Evolutionary conservation across 2,329 filamentous ascomycete species (phyloP), one percentile per base, ranked within the genome.

Genomic region (Lomentospora prolificans): DNA sequence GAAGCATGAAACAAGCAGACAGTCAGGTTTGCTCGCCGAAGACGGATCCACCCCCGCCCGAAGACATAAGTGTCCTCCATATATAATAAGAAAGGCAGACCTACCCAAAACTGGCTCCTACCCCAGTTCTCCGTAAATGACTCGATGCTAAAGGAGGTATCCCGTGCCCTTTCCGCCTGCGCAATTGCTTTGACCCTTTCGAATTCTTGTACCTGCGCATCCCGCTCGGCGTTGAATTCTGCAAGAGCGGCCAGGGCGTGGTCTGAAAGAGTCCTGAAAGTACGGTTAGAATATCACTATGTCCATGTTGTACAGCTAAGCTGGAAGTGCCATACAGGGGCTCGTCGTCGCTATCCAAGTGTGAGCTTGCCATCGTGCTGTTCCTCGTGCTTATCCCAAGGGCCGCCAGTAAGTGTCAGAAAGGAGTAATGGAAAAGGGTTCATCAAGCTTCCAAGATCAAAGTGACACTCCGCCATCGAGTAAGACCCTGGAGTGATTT

Each of bases 61-160:
- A n/a, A n/a, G n/a, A n/a, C n/a, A n/a, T n/a, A n/a, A n/a, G n/a
- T n/a, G n/a, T n/a, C n/a, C n/a, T n/a, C n/a, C n/a, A n/a, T n/a
- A n/a, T n/a, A n/a, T n/a, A n/a, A n/a, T n/a, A 24, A 17, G 9
- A 17, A 19, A 19, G 53, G 39, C 9, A 19, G 19, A 22, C 14
- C 39, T 74, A 88, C 84, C 88, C 89, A 94, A 64, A 94, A 94
- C 69, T 92, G 88, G 59, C 81, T 86, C 64, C 86, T 80, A 64
- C 91, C 89, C 89, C 89, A 94, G 68, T 92, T 85, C 69, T 92
- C 89, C 1, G 76, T 75, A 63, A 92, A 94, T 1, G 79, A 73
- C 28, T 87, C 81, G 80, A 92, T 92, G 14, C 72, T 74, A 55
- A 79, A 59, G 39, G 67, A 66, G 30, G 64, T 64, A 14, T 61